Evolutionary conservation across 371 early-diverging fungal genomes (phyloP).

Genomic region (Dichotomocladium elegans): DNA sequence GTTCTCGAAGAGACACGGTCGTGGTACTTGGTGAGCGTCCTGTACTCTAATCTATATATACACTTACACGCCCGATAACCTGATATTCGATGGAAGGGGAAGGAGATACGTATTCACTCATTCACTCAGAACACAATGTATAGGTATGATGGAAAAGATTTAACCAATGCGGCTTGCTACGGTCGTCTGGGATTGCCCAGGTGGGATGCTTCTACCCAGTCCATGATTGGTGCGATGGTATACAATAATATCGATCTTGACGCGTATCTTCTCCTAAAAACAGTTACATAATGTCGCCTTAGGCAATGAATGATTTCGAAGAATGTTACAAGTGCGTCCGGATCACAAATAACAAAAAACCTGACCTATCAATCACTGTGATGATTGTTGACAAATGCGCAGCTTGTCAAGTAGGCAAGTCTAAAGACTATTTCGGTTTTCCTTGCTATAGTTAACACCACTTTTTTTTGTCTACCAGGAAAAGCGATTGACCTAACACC

Average conservation of each 20-base stretch:
- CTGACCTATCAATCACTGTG: slow-evolving; percentile 27
- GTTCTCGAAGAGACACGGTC: not conserved
- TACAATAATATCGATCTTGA: not conserved
- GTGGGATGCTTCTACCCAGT: slow-evolving; percentile 33
- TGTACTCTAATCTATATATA: too few relatives aligned
- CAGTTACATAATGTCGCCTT: not conserved
- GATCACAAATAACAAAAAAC: slow-evolving; percentile 36
- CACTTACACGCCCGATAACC: too few relatives aligned
- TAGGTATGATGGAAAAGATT: slow-evolving; percentile 42
- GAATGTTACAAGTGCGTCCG: slow-evolving; percentile 47
- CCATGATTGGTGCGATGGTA: slow-evolving; percentile 49
- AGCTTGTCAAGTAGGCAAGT: slow-evolving; percentile 36
- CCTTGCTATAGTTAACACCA: not conserved
- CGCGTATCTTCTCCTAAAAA: not conserved
- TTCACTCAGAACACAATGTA: too few relatives aligned
- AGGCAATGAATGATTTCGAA: slow-evolving; percentile 46
- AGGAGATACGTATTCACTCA: too few relatives aligned
- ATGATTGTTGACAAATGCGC: slow-evolving; percentile 50
- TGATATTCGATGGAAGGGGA: too few relatives aligned
- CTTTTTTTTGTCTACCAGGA: slow-evolving; percentile 2
- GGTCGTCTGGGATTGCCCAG: slow-evolving; percentile 37
- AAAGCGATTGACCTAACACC: slow-evolving; percentile 45
- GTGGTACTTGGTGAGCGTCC: not conserved
- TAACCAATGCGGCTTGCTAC: slow-evolving; percentile 48
- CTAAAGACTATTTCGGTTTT: not conserved